phyloP scores from a whole-genome alignment of 352 stramenopile genomes.

The Peronospora destructor region DNA sequence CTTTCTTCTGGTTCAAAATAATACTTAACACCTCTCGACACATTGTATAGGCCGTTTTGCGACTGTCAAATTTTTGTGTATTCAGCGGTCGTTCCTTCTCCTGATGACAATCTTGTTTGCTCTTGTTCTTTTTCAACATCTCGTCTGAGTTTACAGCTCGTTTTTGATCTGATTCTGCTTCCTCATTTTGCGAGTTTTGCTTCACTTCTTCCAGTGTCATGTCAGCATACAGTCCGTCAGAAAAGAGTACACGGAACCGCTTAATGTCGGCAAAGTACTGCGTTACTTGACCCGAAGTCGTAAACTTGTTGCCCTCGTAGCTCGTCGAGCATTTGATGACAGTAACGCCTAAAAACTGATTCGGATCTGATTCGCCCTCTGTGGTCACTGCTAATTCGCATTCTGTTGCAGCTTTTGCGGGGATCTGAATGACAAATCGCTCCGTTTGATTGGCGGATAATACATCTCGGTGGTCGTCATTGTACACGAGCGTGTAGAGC shows the following conservation, averaged over 20 bases:
- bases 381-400: not conserved
- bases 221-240: conserved; percentile 37
- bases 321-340: conserved; percentile 40
- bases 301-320: conserved; percentile 41
- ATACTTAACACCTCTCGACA: conserved; percentile 42
- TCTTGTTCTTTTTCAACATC: conserved; percentile 20
- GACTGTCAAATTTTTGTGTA: conserved; percentile 41
- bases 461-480: conserved; percentile 40
- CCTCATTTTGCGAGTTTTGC: conserved; percentile 7
- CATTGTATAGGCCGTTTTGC: conserved; percentile 40
- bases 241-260: conserved; percentile 43
- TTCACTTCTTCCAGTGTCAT: conserved; percentile 38
- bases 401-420: not conserved
- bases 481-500: conserved; percentile 47
- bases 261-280: conserved; percentile 38
- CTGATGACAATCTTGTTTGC: conserved; percentile 8
- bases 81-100: conserved; percentile 29
- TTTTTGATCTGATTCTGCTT: conserved; percentile 14
- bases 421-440: conserved; percentile 29
- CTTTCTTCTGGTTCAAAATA: conserved; percentile 46
- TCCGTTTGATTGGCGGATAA: conserved; percentile 29
- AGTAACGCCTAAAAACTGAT: conserved; percentile 32
- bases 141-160: not conserved
- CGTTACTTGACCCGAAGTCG: conserved; percentile 37
- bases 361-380: conserved; percentile 26